Percentiles rank a stretch among this genome's conserved stretches.
phyloP scores from a whole-genome alignment of 768 basidiomycete species.

The Kockovaella imperatae region DNA sequence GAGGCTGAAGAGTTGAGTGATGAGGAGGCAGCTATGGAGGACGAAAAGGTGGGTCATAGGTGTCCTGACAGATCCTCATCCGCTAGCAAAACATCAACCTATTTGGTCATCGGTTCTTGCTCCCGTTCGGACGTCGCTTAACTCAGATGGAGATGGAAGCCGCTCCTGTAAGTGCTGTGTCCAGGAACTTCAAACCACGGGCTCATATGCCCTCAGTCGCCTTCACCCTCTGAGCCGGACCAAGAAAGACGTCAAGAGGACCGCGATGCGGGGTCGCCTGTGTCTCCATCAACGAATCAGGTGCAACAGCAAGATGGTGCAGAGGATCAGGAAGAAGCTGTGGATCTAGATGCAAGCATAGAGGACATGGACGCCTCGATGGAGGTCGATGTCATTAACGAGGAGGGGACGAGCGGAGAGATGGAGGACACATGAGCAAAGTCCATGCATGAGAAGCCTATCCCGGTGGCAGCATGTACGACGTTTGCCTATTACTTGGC shows the following conservation, averaged over 20 bases:
- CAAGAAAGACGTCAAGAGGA: conserved; percentile 36
- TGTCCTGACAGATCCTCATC: not conserved
- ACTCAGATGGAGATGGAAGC: conserved; percentile 38
- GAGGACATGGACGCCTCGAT: conserved; percentile 33
- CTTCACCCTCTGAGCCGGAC: conserved; percentile 31
- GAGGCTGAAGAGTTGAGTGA: conserved; percentile 28
- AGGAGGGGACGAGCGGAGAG: conserved; percentile 1
- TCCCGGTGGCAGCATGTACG: not conserved
- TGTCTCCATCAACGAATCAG: no score
- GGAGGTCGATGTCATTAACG: conserved; percentile 18
- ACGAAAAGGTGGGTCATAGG: conserved; percentile 21
- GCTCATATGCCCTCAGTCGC: conserved; percentile 7
- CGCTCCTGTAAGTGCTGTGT: conserved; percentile 20
- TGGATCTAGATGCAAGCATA: conserved; percentile 37
- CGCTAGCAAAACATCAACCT: conserved; percentile 25
- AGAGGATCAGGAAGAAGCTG: conserved; percentile 14
- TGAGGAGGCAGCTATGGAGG: conserved; percentile 29
- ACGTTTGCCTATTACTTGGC: conserved; percentile 16
- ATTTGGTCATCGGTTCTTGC: conserved; percentile 35
- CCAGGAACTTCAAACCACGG: not conserved
- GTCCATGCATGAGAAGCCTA: not conserved
- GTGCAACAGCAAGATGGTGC: conserved; percentile 5
- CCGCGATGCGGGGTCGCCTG: conserved; percentile 9
- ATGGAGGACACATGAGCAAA: not conserved
- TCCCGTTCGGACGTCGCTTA: conserved; percentile 27